Base-by-base conservation (phyloP, 2,329 filamentous ascomycete genomes). In the Plectosphaerella cucumerina region DNA sequence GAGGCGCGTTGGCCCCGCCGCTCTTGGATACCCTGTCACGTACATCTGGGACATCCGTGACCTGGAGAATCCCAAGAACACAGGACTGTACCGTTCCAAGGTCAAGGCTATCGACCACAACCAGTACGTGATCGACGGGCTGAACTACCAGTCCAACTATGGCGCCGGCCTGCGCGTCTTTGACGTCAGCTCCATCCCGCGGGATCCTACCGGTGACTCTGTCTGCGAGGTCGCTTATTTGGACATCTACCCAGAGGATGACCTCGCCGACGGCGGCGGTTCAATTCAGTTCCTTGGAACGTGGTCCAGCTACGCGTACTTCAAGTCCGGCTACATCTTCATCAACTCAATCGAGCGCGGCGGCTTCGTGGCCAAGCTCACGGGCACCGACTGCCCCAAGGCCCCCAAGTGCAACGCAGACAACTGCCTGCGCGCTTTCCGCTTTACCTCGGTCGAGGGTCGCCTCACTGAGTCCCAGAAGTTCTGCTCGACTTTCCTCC, bases 261-360 rank as follows among this genome's bases (percentile, higher is more conserved):
- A 80, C 39, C 55, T 59, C 20, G 49, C 60, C 14, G 56, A 64
- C 3, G 59, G 63, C 6, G 67, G 70, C 41, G 71, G 75, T 2
- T 48, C 53, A 2, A 65, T 74, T 8, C 62, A 65, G 1, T 75
- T 76, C 39, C 57, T 66, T 1, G 75, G 70, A 3, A 71, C 72
- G 1, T 79, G 76, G 76, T 73, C 68, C 21, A 69, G 70, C 47
- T 79, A 76, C 53, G 72, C 73, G 1, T 72, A 63, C 55, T 79
- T 78, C 60, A 70, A 70, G 57, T 72, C 68, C 1, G 76, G 76
- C 2, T 72, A 71, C 56, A 70, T 80, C 50, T 68, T 79, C 6
- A 60, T 80, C 55, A 78, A 79, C 62, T 75, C 70, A 3, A 80
- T 79, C 51, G 76, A 80, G 62, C 64, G 75, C 5, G 77, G 77